These are phyloP conservation scores for Rubroshorea leprosula DNA, from an alignment of 345 rosid species.

Conservation along the genomic window DNA sequence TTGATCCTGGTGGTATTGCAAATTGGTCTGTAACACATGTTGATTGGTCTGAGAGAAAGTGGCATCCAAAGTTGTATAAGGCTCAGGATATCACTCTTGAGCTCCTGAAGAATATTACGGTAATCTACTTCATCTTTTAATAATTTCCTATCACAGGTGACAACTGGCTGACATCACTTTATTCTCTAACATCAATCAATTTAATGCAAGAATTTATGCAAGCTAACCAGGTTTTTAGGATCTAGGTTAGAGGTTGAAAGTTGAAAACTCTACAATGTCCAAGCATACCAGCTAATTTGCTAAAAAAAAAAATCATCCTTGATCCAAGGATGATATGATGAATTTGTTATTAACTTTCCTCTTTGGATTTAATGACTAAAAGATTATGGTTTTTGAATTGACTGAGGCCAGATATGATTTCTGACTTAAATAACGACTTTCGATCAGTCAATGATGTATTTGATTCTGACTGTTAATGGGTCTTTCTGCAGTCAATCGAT, in stretches of 20 bases:
- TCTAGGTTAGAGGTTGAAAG: too few species aligned
- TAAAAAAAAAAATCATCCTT: too few species aligned
- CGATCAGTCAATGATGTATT: neutral
- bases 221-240: too few species aligned
- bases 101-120: slow-evolving; percentile 76
- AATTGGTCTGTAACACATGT: slow-evolving; percentile 95
- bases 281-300: too few species aligned
- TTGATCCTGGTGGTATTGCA: slow-evolving; percentile 90
- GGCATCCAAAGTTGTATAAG: slow-evolving; percentile 95
- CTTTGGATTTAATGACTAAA: too few species aligned
- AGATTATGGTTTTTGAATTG: too few species aligned
- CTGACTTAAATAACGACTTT: too few species aligned
- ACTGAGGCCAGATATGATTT: too few species aligned
- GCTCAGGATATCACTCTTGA: slow-evolving; percentile 54
- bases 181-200: neutral
- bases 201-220: too few species aligned
- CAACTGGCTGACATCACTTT: neutral
- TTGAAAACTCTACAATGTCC: too few species aligned
- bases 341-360: too few species aligned
- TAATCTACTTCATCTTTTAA: slow-evolving; percentile 21
- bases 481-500: slow-evolving; percentile 63
- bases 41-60: slow-evolving; percentile 98
- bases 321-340: too few species aligned
- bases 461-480: slow-evolving; percentile 3
- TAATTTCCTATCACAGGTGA: neutral